Evolutionary conservation across 768 basidiomycete genomes (phyloP), one percentile per base, ranked within the genome.

Genomic region (Amanita muscaria): DNA sequence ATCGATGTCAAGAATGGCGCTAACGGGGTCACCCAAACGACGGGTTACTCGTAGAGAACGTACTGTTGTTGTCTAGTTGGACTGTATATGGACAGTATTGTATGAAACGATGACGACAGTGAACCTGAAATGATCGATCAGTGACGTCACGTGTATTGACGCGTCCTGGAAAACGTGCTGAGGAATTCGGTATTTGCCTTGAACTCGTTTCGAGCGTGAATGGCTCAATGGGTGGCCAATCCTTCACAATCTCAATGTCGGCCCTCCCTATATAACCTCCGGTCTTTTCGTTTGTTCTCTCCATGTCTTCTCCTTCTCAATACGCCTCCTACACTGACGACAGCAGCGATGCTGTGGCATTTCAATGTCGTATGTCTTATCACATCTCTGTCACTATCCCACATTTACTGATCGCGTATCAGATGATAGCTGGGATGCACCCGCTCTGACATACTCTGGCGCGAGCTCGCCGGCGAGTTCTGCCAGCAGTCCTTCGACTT

Each of bases 191-290:
- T 23, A 35, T 8, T 8, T 19, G 14, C 43, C 43, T 32, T 18
- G 34, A 44, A 44, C 43, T 35, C 43, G 43, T 44, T 44, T 44
- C 36, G 14, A 21, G 40, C 24, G 40, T 25, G 7, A 29, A 29
- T 29, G 27, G 27, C 27, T 6, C 7, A 6, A 5, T 9, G 41
- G 41, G 19, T 32, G 31, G 31, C 22, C 21, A 14, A 22, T 33
- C 31, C 31, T 23, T 14, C 31, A 21, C 31, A 6, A 6, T 30
- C 12, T 33, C 41, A 15, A 42, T 42, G 41, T 15, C 40, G n/a
- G 29, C 12, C 15, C 19, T 16, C 19, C 11, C 33, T 36, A 35
- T 36, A 44, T 44, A 44, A 44, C 18, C 42, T 23, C 18, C 16
- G 21, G 27, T 21, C 16, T 31, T 21, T 39, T 27, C 14, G 16